A percentile compares a stretch with the other conserved stretches of the same genome.
phyloP scores from a whole-genome alignment of 1,284 basidiomycete species.

The Singerocomus inundabilis region DNA sequence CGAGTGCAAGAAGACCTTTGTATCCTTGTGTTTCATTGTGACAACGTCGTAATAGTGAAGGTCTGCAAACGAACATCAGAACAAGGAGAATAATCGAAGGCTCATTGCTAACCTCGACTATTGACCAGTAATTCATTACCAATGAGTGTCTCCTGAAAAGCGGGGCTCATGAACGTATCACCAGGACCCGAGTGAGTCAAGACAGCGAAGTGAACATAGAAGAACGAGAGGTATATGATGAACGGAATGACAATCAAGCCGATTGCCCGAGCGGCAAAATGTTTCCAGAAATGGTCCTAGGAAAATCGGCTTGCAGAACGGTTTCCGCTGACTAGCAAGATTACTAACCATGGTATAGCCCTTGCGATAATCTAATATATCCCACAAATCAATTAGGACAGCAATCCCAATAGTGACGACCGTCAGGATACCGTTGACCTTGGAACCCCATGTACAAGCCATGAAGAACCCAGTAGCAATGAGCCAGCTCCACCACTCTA shows the following conservation, averaged over 20 bases:
- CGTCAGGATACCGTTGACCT: constrained; percentile 96
- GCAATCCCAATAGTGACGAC: constrained; percentile 89
- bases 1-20: constrained; percentile 92
- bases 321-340: neutral
- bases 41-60: constrained; percentile 92
- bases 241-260: constrained; percentile 91
- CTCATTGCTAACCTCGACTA: constrained; percentile 68
- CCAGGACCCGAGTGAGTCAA: constrained; percentile 91
- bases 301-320: constrained; percentile 3
- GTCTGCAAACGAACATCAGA: constrained; percentile 50
- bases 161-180: constrained; percentile 96
- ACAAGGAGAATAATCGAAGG: neutral
- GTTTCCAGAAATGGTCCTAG: constrained; percentile 86
- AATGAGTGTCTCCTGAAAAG: constrained; percentile 93
- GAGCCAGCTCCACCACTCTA: constrained; percentile 96
- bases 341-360: constrained; percentile 77
- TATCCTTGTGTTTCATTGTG: constrained; percentile 88
- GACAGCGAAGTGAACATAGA: constrained; percentile 94
- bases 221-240: constrained; percentile 91
- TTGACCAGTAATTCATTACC: constrained; percentile 92
- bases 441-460: constrained; percentile 95
- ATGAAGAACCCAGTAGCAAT: constrained; percentile 88
- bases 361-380: constrained; percentile 84
- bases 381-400: constrained; percentile 94
- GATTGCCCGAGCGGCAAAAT: constrained; percentile 84